These are phyloP conservation scores for Insectozyma bohioensis DNA, from an alignment of 1,139 yeast genomes.

Conservation along the genomic window DNA sequence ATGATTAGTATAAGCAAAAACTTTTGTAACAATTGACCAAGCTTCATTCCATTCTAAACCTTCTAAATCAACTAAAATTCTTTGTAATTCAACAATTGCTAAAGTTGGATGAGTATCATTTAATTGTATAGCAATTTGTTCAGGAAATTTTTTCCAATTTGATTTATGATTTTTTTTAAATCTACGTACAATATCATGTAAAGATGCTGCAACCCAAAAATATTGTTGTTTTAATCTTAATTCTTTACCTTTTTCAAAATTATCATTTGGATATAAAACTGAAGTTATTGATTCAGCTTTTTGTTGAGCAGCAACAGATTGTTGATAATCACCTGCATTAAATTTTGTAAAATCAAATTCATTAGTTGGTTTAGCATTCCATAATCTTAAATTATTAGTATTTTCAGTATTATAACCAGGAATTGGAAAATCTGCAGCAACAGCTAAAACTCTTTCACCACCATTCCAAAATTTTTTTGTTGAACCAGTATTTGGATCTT, in stretches of 20 bases:
- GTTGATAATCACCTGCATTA: constrained; percentile 87
- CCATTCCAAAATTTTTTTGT: constrained; percentile 75
- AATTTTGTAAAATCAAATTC: constrained; percentile 92
- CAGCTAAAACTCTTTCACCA: constrained; percentile 85
- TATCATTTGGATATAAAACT: constrained; percentile 89
- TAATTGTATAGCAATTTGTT: constrained; percentile 86
- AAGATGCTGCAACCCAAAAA: constrained; percentile 95
- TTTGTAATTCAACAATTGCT: constrained; percentile 86
- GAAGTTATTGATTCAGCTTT: constrained; percentile 90
- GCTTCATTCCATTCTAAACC: constrained; percentile 79
- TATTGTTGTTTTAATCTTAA: constrained; percentile 92
- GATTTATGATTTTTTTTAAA: constrained; percentile 72
- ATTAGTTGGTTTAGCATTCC: constrained; percentile 88
- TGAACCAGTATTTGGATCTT: constrained; percentile 50
- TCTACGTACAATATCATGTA: constrained; percentile 88
- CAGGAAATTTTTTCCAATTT: constrained; percentile 82
- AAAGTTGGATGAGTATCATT: constrained; percentile 95
- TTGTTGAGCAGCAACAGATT: constrained; percentile 82
- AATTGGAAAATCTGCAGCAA: constrained; percentile 91
- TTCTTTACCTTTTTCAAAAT: constrained; percentile 88
- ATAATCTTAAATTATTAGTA: constrained; percentile 85
- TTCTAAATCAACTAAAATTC: constrained; percentile 83
- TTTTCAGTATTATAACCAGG: constrained; percentile 86
- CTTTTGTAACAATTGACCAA: constrained; percentile 77
- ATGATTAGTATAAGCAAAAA: constrained; percentile 92